Percentiles rank a stretch among this genome's conserved stretches.
phyloP scores from a whole-genome alignment of 768 basidiomycete species.

The Amanita rubescens region DNA sequence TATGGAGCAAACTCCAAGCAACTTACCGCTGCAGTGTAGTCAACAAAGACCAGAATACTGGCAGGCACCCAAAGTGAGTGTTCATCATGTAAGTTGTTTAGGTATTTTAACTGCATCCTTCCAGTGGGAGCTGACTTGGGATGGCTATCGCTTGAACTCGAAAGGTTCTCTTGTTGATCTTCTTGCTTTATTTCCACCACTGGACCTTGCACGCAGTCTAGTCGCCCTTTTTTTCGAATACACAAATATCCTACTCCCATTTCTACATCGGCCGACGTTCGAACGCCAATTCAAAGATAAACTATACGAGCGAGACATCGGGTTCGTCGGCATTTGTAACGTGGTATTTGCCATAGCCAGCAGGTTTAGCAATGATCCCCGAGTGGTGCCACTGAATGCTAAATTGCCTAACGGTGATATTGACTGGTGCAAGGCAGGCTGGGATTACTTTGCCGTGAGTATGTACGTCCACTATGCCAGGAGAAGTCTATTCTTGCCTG shows the following conservation, averaged over 20 bases:
- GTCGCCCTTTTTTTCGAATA: constrained; percentile 64
- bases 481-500: constrained; percentile 46
- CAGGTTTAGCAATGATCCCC: constrained; percentile 54
- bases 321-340: constrained; percentile 57
- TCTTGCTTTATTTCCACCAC: constrained; percentile 50
- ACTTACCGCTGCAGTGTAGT: neutral
- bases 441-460: constrained; percentile 58
- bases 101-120: neutral
- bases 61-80: constrained; percentile 43
- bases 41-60: constrained; percentile 48
- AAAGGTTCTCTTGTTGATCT: constrained; percentile 25
- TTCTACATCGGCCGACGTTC: constrained; percentile 70
- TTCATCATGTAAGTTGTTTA: neutral
- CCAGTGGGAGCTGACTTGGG: constrained; percentile 56
- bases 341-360: constrained; percentile 64
- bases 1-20: neutral
- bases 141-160: constrained; percentile 31
- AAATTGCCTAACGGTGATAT: constrained; percentile 19
- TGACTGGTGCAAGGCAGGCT: constrained; percentile 51
- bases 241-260: constrained; percentile 50
- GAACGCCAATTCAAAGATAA: constrained; percentile 42
- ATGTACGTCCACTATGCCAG: constrained; percentile 43
- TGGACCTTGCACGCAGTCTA: constrained; percentile 49
- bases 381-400: constrained; percentile 36
- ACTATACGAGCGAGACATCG: constrained; percentile 45